Percentiles rank a stretch among this genome's conserved stretches.
Conservation (phyloP, 257 asterid species). For the Solanum paucissectum region DNA sequence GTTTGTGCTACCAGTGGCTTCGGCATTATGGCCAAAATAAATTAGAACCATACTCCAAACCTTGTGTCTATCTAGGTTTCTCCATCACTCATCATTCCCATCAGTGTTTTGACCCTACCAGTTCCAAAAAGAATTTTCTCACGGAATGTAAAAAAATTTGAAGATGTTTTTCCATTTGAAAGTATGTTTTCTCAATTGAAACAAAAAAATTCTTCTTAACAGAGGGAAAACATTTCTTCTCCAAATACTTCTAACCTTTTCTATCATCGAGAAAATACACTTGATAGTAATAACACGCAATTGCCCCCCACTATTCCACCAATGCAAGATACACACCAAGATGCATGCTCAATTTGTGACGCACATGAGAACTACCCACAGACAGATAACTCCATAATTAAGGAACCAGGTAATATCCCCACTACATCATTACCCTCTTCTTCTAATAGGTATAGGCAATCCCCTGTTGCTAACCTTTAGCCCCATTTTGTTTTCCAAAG, state of each 20-base stretch:
- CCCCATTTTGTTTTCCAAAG: background rate
- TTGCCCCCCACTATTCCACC: background rate
- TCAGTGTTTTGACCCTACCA: background rate
- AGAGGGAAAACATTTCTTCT: background rate
- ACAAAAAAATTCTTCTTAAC: background rate
- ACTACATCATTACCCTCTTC: background rate
- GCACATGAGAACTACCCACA: background rate
- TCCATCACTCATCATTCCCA: background rate
- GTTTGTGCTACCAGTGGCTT: background rate
- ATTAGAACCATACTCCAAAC: background rate
- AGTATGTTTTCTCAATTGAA: background rate
- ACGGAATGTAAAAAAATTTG: background rate
- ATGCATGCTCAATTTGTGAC: background rate
- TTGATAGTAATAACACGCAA: background rate
- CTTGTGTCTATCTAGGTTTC: background rate
- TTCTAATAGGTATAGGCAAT: background rate
- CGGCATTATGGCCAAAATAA: background rate
- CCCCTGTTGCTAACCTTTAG: background rate
- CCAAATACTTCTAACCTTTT: background rate
- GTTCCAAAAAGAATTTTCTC: background rate
- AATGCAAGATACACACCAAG: background rate
- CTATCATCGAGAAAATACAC: background rate
- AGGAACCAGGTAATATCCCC: background rate
- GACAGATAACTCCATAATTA: background rate
- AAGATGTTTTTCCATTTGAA: background rate